A percentile compares a stretch with the other conserved stretches of the same genome.
These are phyloP conservation scores for Ceratonia siliqua DNA, from an alignment of 306 rosid species.

Conservation along the genomic window DNA sequence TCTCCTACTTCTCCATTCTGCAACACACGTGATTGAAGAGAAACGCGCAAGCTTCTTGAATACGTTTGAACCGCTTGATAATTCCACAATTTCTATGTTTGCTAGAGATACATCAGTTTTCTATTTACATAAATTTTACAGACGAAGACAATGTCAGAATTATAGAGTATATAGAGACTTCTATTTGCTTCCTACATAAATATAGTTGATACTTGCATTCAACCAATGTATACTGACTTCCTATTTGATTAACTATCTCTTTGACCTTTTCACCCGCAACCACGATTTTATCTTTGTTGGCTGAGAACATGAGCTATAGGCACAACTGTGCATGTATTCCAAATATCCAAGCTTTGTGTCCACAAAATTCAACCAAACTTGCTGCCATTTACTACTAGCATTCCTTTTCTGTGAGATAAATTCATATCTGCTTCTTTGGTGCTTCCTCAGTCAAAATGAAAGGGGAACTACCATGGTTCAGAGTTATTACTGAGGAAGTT, in stretches of 20 bases:
- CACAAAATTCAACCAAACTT: slow-evolving; percentile 15
- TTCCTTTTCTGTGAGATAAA: background rate
- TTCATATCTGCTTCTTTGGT: background rate
- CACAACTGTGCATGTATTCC: slow-evolving; percentile 10
- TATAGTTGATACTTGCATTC: slow-evolving; percentile 3
- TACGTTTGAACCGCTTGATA: background rate
- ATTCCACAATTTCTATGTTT: background rate
- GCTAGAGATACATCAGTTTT: background rate
- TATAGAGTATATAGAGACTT: background rate
- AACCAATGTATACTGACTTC: slow-evolving; percentile 13
- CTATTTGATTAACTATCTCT: slow-evolving; percentile 5
- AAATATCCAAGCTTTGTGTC: background rate
- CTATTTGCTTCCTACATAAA: slow-evolving; percentile 7
- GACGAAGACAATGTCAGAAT: background rate
- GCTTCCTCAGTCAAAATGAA: slow-evolving; percentile 12
- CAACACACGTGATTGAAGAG: background rate
- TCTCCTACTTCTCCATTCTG: background rate
- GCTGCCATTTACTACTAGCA: background rate
- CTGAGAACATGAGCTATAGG: slow-evolving; percentile 8
- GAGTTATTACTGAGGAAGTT: slow-evolving; percentile 69
- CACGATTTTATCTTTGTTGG: slow-evolving; percentile 4
- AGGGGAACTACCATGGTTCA: slow-evolving; percentile 70
- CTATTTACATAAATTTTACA: slow-evolving; percentile 13
- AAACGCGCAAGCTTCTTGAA: background rate
- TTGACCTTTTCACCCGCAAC: slow-evolving; percentile 6